phyloP scores from a whole-genome alignment of 1,139 yeast species.

The Groenewaldozyma auringiensis region DNA sequence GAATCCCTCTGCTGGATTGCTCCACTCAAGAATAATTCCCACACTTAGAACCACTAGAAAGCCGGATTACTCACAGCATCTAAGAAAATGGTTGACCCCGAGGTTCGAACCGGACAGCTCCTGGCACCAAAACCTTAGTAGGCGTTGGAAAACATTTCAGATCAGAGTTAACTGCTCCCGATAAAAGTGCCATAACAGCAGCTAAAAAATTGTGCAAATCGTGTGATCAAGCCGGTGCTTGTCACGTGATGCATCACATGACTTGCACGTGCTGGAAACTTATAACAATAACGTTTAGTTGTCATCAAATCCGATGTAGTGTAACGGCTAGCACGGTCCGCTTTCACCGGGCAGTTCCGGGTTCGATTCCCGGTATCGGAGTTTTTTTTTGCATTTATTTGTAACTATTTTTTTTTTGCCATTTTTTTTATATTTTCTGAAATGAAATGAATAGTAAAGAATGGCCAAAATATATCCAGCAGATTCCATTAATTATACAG shows the following conservation, averaged over 20 bases:
- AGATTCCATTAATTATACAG: too few relatives aligned
- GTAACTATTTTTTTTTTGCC: slow-evolving; percentile 28
- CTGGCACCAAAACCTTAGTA: slow-evolving; percentile 16
- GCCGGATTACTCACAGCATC: slow-evolving; percentile 28
- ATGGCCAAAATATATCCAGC: too few relatives aligned
- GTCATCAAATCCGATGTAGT: slow-evolving; percentile 70
- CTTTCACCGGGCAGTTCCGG: slow-evolving; percentile 78
- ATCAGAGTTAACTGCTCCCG: slow-evolving; percentile 20
- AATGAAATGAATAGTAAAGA: too few relatives aligned
- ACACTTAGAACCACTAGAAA: slow-evolving; percentile 25
- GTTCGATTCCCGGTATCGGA: slow-evolving; percentile 81
- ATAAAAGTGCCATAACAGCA: slow-evolving; percentile 29
- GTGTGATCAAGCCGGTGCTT: too few relatives aligned
- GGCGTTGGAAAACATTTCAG: slow-evolving; percentile 12
- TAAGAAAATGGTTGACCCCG: slow-evolving; percentile 23
- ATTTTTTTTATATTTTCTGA: neutral
- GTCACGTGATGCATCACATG: too few relatives aligned
- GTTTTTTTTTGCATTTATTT: too few relatives aligned
- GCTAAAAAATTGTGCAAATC: too few relatives aligned
- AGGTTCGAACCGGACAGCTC: slow-evolving; percentile 32
- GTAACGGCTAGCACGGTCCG: slow-evolving; percentile 80
- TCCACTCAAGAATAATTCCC: slow-evolving; percentile 29
- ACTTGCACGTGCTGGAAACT: too few relatives aligned
- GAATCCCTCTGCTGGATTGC: slow-evolving; percentile 32
- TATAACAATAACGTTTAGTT: too few relatives aligned